Base-by-base conservation (phyloP, 257 asterid species). In the Anisodus acutangulus region DNA sequence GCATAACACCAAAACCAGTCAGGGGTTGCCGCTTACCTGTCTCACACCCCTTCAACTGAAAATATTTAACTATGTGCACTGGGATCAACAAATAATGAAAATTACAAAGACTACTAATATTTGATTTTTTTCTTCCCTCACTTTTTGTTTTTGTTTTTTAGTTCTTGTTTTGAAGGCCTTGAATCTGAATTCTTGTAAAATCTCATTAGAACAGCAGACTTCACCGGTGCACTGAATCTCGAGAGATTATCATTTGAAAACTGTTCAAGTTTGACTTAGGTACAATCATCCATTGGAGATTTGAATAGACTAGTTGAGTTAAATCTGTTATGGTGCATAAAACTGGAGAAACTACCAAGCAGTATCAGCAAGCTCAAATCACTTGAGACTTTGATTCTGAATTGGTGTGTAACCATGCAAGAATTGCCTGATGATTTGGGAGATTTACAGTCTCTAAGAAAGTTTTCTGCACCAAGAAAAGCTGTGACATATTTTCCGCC, bases 251-350 rank as follows among this genome's bases (percentile, higher is more conserved):
- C 74, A 6, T 67, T 67, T 67, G 41, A 6, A 8, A 5, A 22
- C 8, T 67, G 76, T 26, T 31, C 49, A 67, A 67, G 43, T 35
- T 67, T 67, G 9, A 43, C 43, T 9, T 4, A 67, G 76, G 39
- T 67, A 13, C 76, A 67, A 6, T 17, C 76, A 67, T 67, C 76
- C 37, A 9, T 67, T 67, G 76, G 74, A 67, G 43, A 41, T 67
- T 67, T 67, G 74, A 9, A 67, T 35, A 26, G 8, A 31, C 45
- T 67, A 22, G 45, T 8, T 26, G 8, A 66, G 45, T 67, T 67
- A 67, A 15, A 67, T 67, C 43, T 67, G 5, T 8, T 22, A 11
- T 26, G 8, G 37, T 67, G 76, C 76, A 9, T 4, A 43, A 67
- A 67, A 10, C 47, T 67, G 17, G 17, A 67, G 76, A 43, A n/a